Evolutionary conservation across 2,329 filamentous ascomycete genomes (phyloP).

Genomic region (Incumbomyces lentus): DNA sequence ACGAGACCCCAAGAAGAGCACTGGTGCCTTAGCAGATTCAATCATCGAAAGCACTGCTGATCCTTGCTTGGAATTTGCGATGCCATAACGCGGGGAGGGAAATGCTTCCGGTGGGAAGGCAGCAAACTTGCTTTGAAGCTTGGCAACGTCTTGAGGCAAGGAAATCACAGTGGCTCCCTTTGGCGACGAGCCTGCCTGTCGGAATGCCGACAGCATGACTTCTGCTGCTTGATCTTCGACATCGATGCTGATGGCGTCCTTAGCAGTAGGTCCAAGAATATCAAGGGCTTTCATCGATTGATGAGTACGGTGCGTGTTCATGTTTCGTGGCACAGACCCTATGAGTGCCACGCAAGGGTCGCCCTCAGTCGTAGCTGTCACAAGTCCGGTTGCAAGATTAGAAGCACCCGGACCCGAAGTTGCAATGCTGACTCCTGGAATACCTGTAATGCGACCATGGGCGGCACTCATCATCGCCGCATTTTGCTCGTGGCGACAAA

Average conservation of each 20-base stretch:
- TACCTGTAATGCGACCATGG: constrained; percentile 36
- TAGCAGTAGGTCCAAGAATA: constrained; percentile 36
- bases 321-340: constrained; percentile 36
- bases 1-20: constrained; percentile 38
- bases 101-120: constrained; percentile 33
- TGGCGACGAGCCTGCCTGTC: constrained; percentile 32
- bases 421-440: constrained; percentile 38
- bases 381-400: constrained; percentile 38
- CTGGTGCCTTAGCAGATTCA: constrained; percentile 29
- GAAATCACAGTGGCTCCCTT: constrained; percentile 36
- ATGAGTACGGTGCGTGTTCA: constrained; percentile 38
- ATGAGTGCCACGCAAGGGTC: constrained; percentile 40
- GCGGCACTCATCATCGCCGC: constrained; percentile 42
- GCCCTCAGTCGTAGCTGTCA: constrained; percentile 40
- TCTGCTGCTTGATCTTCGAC: constrained; percentile 41
- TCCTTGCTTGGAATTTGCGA: constrained; percentile 26
- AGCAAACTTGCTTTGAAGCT: constrained; percentile 28
- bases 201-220: constrained; percentile 37
- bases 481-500: constrained; percentile 42
- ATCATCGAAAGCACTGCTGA: constrained; percentile 28
- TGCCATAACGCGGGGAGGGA: constrained; percentile 32
- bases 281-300: constrained; percentile 37
- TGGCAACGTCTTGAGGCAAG: constrained; percentile 37
- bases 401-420: constrained; percentile 40
- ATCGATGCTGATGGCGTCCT: constrained; percentile 33